phyloP scores from a whole-genome alignment of 768 basidiomycete species.

The Gelatoporia subvermispora region DNA sequence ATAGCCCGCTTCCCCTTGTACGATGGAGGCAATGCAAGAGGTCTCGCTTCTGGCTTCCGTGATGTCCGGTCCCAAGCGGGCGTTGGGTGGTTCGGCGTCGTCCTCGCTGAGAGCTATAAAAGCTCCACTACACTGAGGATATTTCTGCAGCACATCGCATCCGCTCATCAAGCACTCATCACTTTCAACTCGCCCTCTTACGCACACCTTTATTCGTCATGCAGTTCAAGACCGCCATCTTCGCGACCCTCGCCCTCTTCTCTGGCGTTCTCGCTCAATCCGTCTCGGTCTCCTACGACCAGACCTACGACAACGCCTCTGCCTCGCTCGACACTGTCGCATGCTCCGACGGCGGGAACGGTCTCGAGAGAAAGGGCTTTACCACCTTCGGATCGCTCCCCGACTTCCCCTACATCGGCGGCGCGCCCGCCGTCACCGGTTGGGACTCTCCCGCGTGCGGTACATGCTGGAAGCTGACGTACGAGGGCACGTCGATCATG shows the following conservation, averaged over 20 bases:
- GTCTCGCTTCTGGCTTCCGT: too few species aligned
- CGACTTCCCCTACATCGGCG: constrained; percentile 35
- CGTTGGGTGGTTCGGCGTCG: too few species aligned
- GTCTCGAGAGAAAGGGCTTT: constrained; percentile 29
- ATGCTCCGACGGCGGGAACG: constrained; percentile 35
- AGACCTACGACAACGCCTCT: constrained; percentile 27
- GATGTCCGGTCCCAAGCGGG: too few species aligned
- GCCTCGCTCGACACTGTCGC: constrained; percentile 27
- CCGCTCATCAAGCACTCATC: too few species aligned
- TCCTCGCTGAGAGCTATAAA: too few species aligned
- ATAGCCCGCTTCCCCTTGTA: too few species aligned
- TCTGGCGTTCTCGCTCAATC: constrained; percentile 17
- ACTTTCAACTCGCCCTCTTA: not conserved
- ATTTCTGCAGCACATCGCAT: not conserved
- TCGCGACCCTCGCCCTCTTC: constrained; percentile 10
- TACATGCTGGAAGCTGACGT: constrained; percentile 29
- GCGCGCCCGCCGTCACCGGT: constrained; percentile 23
- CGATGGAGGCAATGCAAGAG: too few species aligned
- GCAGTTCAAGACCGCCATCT: constrained; percentile 10
- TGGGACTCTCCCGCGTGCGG: constrained; percentile 29
- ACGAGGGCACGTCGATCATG: constrained; percentile 21
- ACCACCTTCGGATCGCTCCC: constrained; percentile 34
- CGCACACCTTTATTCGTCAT: not conserved
- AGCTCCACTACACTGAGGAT: too few species aligned
- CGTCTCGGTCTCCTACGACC: constrained; percentile 33